Conservation (phyloP, 306 rosid species). For the Sechiopsis laciniata region DNA sequence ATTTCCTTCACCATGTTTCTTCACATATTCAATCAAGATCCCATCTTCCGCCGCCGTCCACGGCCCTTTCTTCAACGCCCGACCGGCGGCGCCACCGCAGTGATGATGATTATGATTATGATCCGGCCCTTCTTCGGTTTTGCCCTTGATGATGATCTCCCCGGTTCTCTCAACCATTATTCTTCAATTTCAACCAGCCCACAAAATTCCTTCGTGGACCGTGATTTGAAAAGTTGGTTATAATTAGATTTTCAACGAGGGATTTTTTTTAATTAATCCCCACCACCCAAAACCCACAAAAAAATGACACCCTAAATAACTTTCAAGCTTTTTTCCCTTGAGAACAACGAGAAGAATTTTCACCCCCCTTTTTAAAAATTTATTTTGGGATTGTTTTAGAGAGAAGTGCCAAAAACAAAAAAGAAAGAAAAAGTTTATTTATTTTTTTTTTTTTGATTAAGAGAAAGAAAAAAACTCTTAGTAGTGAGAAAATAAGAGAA, state of each 20-base stretch:
- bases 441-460: too few relatives aligned
- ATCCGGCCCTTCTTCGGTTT: not conserved
- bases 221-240: not conserved
- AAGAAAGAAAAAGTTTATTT: not conserved
- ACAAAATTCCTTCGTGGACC: conserved; percentile 21
- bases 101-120: not conserved
- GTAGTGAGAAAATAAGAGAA: conserved; percentile 14
- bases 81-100: conserved; percentile 9
- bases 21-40: conserved; percentile 57
- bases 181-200: conserved; percentile 20
- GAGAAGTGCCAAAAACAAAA: too few relatives aligned
- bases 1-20: conserved; percentile 67
- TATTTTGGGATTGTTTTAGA: too few relatives aligned
- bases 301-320: not conserved
- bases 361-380: too few relatives aligned
- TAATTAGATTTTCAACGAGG: not conserved
- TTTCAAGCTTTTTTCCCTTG: not conserved
- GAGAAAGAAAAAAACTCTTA: conserved; percentile 15
- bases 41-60: conserved; percentile 69
- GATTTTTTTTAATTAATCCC: not conserved
- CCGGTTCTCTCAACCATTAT: not conserved
- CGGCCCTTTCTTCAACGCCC: conserved; percentile 59
- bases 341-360: not conserved
- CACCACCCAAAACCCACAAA: not conserved
- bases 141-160: not conserved